Percentiles rank a stretch among this genome's conserved stretches.
Conservation (phyloP, 2,329 filamentous ascomycete genomes). For the Monilinia aucupariae region DNA sequence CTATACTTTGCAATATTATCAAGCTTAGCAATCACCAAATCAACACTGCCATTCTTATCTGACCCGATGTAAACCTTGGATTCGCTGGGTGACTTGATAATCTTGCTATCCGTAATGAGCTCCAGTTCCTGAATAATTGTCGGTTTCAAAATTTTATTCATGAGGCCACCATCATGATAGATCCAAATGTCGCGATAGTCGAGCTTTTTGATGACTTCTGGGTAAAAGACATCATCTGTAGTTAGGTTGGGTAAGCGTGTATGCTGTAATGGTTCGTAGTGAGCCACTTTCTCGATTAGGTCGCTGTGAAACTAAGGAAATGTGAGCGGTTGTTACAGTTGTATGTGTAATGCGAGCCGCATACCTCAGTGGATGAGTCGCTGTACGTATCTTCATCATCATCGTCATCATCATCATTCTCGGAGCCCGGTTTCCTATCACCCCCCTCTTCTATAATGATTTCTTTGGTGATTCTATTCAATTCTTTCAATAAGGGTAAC, state of each 20-base stretch:
- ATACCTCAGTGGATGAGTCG: constrained; percentile 6
- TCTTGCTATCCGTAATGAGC: constrained; percentile 24
- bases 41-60: constrained; percentile 14
- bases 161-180: not conserved
- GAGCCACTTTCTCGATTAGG: constrained; percentile 7
- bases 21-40: constrained; percentile 26
- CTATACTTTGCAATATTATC: constrained; percentile 27
- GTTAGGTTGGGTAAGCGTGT: constrained; percentile 18
- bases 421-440: not conserved
- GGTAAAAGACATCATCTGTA: constrained; percentile 14
- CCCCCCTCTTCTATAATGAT: constrained; percentile 1
- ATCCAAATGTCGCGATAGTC: not conserved
- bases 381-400: constrained; percentile 1
- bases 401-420: not conserved
- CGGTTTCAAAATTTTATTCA: not conserved
- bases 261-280: not conserved
- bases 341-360: not conserved
- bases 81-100: constrained; percentile 21
- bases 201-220: not conserved
- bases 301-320: constrained; percentile 6
- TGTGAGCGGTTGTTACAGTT: not conserved
- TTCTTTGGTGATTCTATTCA: constrained; percentile 7
- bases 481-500: not conserved
- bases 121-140: constrained; percentile 14
- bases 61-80: constrained; percentile 25